Evolutionary conservation across 1,284 basidiomycete genomes (phyloP).

Genomic region (Naganishia sp.): DNA sequence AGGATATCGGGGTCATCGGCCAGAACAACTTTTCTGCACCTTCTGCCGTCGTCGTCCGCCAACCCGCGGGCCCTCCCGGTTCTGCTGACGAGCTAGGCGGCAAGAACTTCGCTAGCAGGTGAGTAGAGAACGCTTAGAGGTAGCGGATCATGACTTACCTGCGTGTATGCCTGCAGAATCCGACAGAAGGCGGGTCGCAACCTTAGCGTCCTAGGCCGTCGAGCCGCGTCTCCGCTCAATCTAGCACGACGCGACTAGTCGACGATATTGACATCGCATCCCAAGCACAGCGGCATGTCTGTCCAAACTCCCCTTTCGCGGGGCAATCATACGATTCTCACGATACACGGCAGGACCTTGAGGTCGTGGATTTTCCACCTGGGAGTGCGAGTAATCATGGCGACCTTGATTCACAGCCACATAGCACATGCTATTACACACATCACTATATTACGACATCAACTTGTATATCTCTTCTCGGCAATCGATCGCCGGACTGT

Average conservation of each 20-base stretch:
- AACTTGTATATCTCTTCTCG: not conserved
- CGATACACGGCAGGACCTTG: no score
- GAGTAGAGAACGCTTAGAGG: constrained; percentile 20
- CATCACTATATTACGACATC: not conserved
- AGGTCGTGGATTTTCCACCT: not conserved
- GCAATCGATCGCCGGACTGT: not conserved
- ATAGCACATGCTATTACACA: not conserved
- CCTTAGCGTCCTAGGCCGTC: constrained; percentile 21
- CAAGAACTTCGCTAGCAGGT: constrained; percentile 72
- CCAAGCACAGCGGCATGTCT: not conserved
- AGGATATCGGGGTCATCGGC: constrained; percentile 13
- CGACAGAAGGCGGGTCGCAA: constrained; percentile 28
- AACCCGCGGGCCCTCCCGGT: constrained; percentile 81
- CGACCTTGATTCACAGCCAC: not conserved
- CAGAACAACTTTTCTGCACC: not conserved
- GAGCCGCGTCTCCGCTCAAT: constrained; percentile 2
- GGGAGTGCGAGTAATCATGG: not conserved
- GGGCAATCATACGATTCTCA: no score
- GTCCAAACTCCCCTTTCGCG: not conserved
- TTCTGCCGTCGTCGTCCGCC: constrained; percentile 58
- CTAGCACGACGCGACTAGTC: not conserved
- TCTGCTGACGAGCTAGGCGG: constrained; percentile 81
- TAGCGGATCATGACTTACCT: not conserved
- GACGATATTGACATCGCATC: not conserved
- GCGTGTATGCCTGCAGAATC: not conserved